Percentiles rank a stretch among this genome's conserved stretches.
Conservation (phyloP, 176 grass and related monocot species). For the Typha latifolia region DNA sequence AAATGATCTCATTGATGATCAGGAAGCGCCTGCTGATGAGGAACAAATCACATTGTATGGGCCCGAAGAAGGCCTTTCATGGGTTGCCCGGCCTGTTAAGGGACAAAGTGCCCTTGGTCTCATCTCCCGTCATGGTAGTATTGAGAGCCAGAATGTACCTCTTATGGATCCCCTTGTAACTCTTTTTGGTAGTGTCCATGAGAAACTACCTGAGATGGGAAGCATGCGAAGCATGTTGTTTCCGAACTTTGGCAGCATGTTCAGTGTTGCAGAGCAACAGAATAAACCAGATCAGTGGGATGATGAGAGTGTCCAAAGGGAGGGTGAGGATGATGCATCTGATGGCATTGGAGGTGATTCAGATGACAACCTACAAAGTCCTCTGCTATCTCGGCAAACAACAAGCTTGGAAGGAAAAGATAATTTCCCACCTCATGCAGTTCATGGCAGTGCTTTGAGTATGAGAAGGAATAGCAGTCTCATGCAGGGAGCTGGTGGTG, state of each 20-base stretch:
- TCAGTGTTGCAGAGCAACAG: constrained; percentile 72
- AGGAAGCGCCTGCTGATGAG: constrained; percentile 38
- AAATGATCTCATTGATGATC: constrained; percentile 52
- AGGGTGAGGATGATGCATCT: constrained; percentile 60
- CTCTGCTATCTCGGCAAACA: constrained; percentile 80
- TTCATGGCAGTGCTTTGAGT: constrained; percentile 34
- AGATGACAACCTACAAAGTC: constrained; percentile 74
- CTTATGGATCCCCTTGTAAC: constrained; percentile 87
- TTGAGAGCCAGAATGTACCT: constrained; percentile 43
- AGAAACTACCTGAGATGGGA: constrained; percentile 76
- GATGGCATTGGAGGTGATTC: constrained; percentile 57
- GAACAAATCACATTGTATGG: constrained; percentile 77
- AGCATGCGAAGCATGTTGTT: constrained; percentile 93
- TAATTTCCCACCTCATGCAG: constrained; percentile 45
- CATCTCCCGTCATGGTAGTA: constrained; percentile 58
- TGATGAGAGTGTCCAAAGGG: constrained; percentile 55
- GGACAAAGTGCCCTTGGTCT: constrained; percentile 54
- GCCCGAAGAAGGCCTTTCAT: constrained; percentile 72
- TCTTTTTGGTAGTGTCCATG: constrained; percentile 86
- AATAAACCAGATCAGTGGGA: constrained; percentile 67
- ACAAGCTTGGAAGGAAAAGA: constrained; percentile 83
- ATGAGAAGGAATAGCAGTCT: constrained; percentile 39
- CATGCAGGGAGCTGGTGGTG: constrained; percentile 42
- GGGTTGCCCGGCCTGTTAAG: constrained; percentile 72
- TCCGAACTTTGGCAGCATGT: constrained; percentile 99